phyloP scores from a whole-genome alignment of 371 early-diverging fungal genomes.

The Nematocida sp. region DNA sequence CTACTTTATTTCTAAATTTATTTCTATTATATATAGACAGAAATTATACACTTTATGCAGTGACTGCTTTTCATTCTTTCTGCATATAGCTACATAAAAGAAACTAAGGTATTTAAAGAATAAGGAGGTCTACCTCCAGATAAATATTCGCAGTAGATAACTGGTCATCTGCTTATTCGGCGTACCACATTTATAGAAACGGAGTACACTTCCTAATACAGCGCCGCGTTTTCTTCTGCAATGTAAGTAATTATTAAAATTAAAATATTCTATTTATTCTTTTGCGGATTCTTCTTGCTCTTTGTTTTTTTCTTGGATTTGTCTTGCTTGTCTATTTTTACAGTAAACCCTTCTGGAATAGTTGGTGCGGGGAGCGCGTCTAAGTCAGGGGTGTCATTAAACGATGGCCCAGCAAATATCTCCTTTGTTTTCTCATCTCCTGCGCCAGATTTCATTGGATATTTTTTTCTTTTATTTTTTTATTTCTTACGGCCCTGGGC shows the following conservation, averaged over 20 bases:
- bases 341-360: constrained; percentile 5
- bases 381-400: constrained; percentile 9
- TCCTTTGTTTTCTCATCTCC: constrained; percentile 5
- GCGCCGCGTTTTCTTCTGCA: constrained; percentile 37
- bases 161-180: background rate
- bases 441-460: background rate
- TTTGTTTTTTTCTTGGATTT: constrained; percentile 22
- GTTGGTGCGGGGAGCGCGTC: background rate
- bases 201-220: background rate
- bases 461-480: constrained; percentile 49
- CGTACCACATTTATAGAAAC: background rate
- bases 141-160: constrained; percentile 36
- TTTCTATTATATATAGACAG: no score
- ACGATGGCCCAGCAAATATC: constrained; percentile 20
- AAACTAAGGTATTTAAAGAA: background rate
- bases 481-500: constrained; percentile 32
- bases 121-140: constrained; percentile 46
- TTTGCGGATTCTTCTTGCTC: background rate
- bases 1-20: no score
- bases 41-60: no score
- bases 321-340: constrained; percentile 15
- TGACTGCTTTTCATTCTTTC: no score
- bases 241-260: constrained; percentile 41
- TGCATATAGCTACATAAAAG: background rate
- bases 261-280: constrained; percentile 45